Base-by-base conservation (phyloP, 495 filamentous ascomycete genomes). In the Neohortaea acidophila region DNA sequence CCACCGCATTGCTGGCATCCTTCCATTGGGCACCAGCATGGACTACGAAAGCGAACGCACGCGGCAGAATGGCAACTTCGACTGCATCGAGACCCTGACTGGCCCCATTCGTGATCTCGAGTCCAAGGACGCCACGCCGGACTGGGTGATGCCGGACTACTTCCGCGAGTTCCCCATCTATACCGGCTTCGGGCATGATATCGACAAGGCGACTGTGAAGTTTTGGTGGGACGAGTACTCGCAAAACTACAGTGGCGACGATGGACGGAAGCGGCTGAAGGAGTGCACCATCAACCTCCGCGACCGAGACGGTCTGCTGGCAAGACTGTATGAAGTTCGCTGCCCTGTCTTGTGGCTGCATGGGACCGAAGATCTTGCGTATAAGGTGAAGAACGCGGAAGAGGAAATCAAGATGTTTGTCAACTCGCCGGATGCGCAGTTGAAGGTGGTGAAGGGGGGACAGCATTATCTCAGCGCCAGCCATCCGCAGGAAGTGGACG, bases 381-480 rank as follows among this genome's bases (percentile, higher is more conserved):
- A 63, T 44, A 60, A 60, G 0, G 40, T 59, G 8, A 51, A 38
- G 0, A 61, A 71, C 21, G 61, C 68, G 0, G 49, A 52, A 13
- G 62, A 77, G 51, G 66, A 77, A 30, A 73, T 75, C 45, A 61
- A 69, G 46, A 55, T 69, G 15, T 77, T 79, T 43, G 65, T 57
- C 2, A 56, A 57, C 8, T 68, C 68, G 0, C 54, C 52, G 11
- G 65, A 72, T 45, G 66, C 66, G 0, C 58, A 56, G 14, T 41
- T 77, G 10, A 52, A 60, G 5, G 45, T 58, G 0, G 39, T 76
- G 0, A 55, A 75, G 9, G 65, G 58, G 1, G 75, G 68, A 1
- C 55, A 59, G 4, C 73, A 78, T 53, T 77, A 70, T 49, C 44
- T 78, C 39, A 70, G 61, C 45, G 61, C 56, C 0, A 65, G 68